These are phyloP conservation scores for Epithemia pelagica DNA, from an alignment of 108 stramenopile genomes.

Conservation along the genomic window DNA sequence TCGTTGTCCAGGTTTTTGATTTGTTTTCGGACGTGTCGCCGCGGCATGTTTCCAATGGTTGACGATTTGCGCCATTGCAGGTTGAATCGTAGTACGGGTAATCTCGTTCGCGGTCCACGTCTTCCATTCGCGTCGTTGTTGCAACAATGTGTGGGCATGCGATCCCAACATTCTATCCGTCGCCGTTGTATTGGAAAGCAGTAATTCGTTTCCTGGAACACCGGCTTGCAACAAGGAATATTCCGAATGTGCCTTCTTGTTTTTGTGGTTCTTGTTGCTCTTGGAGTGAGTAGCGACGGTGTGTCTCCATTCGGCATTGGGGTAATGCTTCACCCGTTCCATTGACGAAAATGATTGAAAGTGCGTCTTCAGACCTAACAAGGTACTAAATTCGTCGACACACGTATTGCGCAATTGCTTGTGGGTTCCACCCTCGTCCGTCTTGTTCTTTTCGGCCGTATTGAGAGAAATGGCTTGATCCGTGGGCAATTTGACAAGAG, in stretches of 20 bases:
- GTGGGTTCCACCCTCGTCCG: constrained; percentile 45
- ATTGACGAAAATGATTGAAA: too few species aligned
- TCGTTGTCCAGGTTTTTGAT: too few species aligned
- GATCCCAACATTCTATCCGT: too few species aligned
- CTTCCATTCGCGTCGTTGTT: too few species aligned
- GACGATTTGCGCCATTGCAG: too few species aligned
- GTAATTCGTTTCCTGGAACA: not conserved
- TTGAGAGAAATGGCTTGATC: constrained; percentile 28
- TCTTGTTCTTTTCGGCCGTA: not conserved
- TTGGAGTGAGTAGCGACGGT: not conserved
- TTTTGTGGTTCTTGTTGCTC: not conserved
- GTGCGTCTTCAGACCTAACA: constrained; percentile 53
- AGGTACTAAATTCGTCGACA: constrained; percentile 56
- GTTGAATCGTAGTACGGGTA: too few species aligned
- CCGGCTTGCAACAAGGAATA: not conserved
- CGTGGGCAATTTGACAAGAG: constrained; percentile 55
- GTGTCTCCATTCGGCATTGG: not conserved
- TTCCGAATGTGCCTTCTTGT: not conserved
- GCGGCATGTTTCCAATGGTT: too few species aligned
- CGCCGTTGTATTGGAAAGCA: too few species aligned
- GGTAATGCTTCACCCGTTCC: too few species aligned
- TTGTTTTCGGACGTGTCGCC: too few species aligned
- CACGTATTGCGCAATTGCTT: constrained; percentile 59
- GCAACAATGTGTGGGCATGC: too few species aligned
- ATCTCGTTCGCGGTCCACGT: too few species aligned